Base-by-base conservation (phyloP, 164 flowering plant genomes). In the Vitis rupestris region DNA sequence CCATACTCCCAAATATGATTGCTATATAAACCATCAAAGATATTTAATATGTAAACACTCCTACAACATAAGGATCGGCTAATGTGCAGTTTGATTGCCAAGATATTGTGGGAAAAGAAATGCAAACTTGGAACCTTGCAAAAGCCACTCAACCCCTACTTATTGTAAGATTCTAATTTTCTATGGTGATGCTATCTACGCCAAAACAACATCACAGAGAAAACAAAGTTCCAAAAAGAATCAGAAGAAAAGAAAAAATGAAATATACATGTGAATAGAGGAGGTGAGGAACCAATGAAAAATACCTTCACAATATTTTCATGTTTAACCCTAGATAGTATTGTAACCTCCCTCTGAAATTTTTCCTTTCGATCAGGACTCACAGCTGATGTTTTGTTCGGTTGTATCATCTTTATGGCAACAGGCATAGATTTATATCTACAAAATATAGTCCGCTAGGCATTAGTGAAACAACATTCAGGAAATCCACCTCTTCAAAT, bases 291-390 rank as follows among this genome's bases (percentile, higher is more conserved):
- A 44, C 59, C 11, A 51, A 27, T 50, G 59, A 7, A 54, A 6
- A 51, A 60, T 74, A 84, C 88, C 88, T 81, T 67, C 15, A 81
- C 79, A 72, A 82, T 70, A 48, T 79, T 81, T 13, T 79, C 79
- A 72, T 78, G 78, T 10, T 75, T 65, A 65, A 61, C 67, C 63
- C 59, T 76, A 9, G 82, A 60, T 52, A 76, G 69, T 73, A 74
- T 14, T 8, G 53, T 27, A 58, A 84, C 84, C 75, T 84, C 88
- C 67, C 80, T 79, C 64, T 64, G 73, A 67, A 80, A 84, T 65
- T 61, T 75, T 11, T 58, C 81, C 62, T 75, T 72, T 5, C 67
- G 30, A 13, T 71, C 69, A 63, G 71, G 66, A 51, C 70, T 74
- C 31, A 66, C 75, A 56, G 57, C 66, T 49, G 77, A 12, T 51